A percentile compares a stretch with the other conserved stretches of the same genome.
These are phyloP conservation scores for Gentiana dahurica DNA, from an alignment of 257 asterid species.

Conservation along the genomic window DNA sequence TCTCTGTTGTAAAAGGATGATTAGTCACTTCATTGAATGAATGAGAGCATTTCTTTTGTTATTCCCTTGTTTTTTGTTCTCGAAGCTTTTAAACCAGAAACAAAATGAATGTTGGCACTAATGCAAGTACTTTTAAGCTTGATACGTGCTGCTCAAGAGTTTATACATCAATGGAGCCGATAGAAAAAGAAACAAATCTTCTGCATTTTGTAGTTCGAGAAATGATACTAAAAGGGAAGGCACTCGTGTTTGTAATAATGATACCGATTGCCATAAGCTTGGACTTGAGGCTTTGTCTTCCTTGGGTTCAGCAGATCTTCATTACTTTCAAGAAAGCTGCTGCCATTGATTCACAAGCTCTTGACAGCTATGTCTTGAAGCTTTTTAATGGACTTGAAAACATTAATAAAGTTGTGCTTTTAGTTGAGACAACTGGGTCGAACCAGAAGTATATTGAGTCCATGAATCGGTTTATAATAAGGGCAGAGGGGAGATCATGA, in stretches of 20 bases:
- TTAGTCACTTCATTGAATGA: neutral
- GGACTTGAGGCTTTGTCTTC: conserved; percentile 21
- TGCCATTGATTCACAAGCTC: conserved; percentile 33
- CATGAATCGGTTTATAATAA: conserved; percentile 17
- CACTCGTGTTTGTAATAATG: conserved; percentile 55
- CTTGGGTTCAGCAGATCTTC: conserved; percentile 13
- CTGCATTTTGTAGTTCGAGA: conserved; percentile 94
- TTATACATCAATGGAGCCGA: conserved; percentile 90
- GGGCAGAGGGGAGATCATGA: conserved; percentile 20
- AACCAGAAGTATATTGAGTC: conserved; percentile 14
- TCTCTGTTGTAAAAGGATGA: neutral
- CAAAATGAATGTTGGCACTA: conserved; percentile 95
- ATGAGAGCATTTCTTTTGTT: conserved; percentile 22
- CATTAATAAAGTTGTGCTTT: conserved; percentile 32
- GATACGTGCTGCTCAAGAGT: conserved; percentile 85
- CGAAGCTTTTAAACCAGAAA: conserved; percentile 75
- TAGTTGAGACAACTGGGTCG: conserved; percentile 20
- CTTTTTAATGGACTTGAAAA: conserved; percentile 57
- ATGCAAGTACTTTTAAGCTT: conserved; percentile 93
- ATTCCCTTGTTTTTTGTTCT: conserved; percentile 42
- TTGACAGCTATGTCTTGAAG: conserved; percentile 55
- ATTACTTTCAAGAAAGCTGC: conserved; percentile 20
- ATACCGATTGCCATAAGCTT: conserved; percentile 40
- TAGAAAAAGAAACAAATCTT: conserved; percentile 74
- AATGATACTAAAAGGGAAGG: conserved; percentile 68